phyloP scores from a whole-genome alignment of 2,329 filamentous ascomycete genomes.

The Thielaviopsis musarum region DNA sequence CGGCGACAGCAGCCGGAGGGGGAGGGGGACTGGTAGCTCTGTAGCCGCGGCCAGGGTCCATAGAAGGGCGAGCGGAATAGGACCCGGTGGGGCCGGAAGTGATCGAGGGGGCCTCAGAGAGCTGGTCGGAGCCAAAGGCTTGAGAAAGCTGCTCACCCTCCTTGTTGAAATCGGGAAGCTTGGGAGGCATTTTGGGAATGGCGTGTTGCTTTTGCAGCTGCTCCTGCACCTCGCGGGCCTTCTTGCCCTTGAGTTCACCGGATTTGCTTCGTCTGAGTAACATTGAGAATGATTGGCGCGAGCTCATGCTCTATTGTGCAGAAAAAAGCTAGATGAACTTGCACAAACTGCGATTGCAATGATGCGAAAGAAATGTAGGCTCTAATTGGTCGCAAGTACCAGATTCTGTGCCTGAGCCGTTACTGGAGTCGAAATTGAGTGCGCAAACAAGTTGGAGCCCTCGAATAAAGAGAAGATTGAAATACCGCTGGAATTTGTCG shows the following conservation, averaged over 20 bases:
- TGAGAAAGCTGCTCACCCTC: slow-evolving; percentile 29
- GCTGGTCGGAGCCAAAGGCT: slow-evolving; percentile 30
- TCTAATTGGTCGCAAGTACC: not conserved
- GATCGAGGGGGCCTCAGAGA: slow-evolving; percentile 45
- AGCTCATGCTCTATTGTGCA: slow-evolving; percentile 18
- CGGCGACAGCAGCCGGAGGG: slow-evolving; percentile 38
- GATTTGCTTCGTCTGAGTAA: slow-evolving; percentile 54
- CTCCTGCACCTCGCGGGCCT: slow-evolving; percentile 41
- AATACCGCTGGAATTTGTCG: not conserved
- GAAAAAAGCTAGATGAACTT: not conserved
- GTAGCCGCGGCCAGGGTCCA: slow-evolving; percentile 30
- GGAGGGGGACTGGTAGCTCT: slow-evolving; percentile 25
- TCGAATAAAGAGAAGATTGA: not conserved
- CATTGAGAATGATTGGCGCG: slow-evolving; percentile 33
- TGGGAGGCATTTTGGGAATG: slow-evolving; percentile 30
- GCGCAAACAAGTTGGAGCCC: not conserved
- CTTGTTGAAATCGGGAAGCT: slow-evolving; percentile 35
- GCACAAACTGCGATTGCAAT: not conserved
- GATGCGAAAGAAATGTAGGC: not conserved
- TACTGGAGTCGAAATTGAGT: not conserved
- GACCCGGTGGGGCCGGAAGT: slow-evolving; percentile 31
- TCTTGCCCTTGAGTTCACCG: slow-evolving; percentile 45
- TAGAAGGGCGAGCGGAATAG: slow-evolving; percentile 30
- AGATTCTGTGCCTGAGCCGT: not conserved
- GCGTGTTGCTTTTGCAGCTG: slow-evolving; percentile 33